phyloP scores from a whole-genome alignment of 345 rosid genomes.

The Punica granatum region DNA sequence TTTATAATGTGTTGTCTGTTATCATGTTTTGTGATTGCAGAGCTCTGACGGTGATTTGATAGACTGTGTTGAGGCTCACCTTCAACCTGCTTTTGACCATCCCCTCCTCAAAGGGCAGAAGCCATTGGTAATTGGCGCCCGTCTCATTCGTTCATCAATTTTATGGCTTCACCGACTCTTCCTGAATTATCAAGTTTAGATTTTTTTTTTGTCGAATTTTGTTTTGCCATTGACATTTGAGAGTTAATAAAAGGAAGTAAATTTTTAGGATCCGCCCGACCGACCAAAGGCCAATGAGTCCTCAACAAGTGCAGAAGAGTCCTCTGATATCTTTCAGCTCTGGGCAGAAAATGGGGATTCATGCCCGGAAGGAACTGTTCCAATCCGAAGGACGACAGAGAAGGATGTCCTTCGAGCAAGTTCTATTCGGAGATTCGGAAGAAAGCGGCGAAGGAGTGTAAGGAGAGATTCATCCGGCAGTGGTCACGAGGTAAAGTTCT shows the following conservation, averaged over 20 bases:
- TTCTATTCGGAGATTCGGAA: slow-evolving; percentile 61
- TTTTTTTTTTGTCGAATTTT: background rate
- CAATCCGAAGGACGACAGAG: slow-evolving; percentile 71
- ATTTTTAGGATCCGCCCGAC: slow-evolving; percentile 56
- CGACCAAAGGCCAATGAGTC: slow-evolving; percentile 48
- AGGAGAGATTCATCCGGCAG: slow-evolving; percentile 83
- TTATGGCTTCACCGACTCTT: background rate
- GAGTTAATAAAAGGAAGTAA: too few species aligned
- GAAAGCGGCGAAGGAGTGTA: slow-evolving; percentile 52
- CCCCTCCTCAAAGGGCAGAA: slow-evolving; percentile 68
- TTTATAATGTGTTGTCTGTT: background rate
- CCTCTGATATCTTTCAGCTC: slow-evolving; percentile 45
- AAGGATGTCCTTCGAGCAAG: slow-evolving; percentile 67
- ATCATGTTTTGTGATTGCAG: slow-evolving; percentile 23
- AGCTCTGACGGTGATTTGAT: slow-evolving; percentile 96
- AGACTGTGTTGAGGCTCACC: slow-evolving; percentile 78
- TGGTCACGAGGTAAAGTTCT: slow-evolving; percentile 72
- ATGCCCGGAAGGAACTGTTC: slow-evolving; percentile 84
- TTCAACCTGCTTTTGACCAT: slow-evolving; percentile 93
- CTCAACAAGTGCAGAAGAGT: slow-evolving; percentile 9
- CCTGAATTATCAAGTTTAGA: background rate
- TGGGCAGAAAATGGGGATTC: slow-evolving; percentile 78
- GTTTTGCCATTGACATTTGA: background rate
- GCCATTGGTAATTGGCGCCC: slow-evolving; percentile 41
- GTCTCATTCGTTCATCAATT: background rate